Base-by-base conservation (phyloP, 768 basidiomycete species). In the Auricularia cornea region DNA sequence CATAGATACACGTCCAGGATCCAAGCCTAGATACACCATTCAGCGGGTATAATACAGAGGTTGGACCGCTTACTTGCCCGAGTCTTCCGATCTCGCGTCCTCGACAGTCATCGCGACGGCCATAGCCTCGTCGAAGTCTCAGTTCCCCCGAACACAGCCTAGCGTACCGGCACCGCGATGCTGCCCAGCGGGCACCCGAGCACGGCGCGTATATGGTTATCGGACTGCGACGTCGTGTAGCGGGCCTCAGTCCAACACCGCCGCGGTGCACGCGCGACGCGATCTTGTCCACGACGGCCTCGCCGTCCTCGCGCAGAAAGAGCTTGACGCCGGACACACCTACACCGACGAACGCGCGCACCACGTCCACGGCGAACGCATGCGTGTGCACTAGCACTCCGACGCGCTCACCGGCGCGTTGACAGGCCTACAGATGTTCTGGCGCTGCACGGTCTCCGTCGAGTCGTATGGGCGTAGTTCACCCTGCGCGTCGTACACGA, bases 201-300 rank as follows among this genome's bases (percentile, higher is more conserved):
- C 73, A 99, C 95, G 23, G 94, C 91, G 38, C 94, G 92, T 59
- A 98, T 87, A 73, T 98, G 97, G 68, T 98, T 97, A 73, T 94
- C 93, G 76, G 92, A 99, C 76, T 98, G 97, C 2, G 96, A 98
- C 2, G 94, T 92, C 68, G 92, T 81, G 74, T 94, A 98, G 0
- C 96, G 94, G 77, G 98, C 97, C 71, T 98, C 98, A 30, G 95
- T 97, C 75, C 98, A 96, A 73, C 98, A 97, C 0, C 97, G 10
- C 95, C 98, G 77, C 98, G 98, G 73, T 99, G 97, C 1, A 97
- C 96, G 20, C 97, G 84, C 14, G 97, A 96, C 0, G 97, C 97
- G 65, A 99, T 96, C 77, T 99, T 97, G 74, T 99, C 98, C 66
- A 99, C 83, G 64, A 86, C 85, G 1, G 98, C 81, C 0, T 79